Evolutionary conservation across 2,329 filamentous ascomycete species (phyloP), one percentile per base, ranked within the genome.

Genomic region (Apiospora rasikravindrae): DNA sequence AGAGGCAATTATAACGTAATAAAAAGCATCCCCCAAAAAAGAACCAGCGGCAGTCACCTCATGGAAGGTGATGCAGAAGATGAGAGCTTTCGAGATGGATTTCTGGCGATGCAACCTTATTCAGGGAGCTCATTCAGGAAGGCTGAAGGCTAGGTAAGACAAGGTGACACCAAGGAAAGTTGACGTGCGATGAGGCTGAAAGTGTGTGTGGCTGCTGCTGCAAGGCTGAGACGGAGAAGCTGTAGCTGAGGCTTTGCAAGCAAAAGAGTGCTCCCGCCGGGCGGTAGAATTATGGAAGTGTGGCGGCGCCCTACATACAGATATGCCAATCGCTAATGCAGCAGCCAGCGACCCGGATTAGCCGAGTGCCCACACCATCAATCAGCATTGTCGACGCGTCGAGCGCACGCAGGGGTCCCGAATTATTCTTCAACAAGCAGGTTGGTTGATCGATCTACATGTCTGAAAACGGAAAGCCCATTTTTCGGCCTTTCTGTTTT

Each of bases 11-110:
- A 61, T 61, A 37, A 61, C 16, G 19, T 61, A 33, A 11, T 37
- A 61, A 37, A 10, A 61, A 61, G 37, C 53, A 61, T 61, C 29
- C 53, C 53, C 26, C 33, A 57, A 33, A 22, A 37, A 37, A 61
- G 33, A 61, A 61, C 1, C 53, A 37, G 53, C 29, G 33, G 53
- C 53, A 61, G 26, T 61, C 53, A 61, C 53, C 53, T 61, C 53
- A 22, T 19, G 53, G 26, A 61, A 61, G 53, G 53, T 61, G 53
- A 61, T 61, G 53, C 53, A 37, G 53, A 61, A 61, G 53, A 61
- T 61, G 53, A 22, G 29, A 37, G 29, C 53, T 61, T 37, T 61
- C 16, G 14, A 37, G 53, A 61, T 61, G 26, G 53, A 37, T 37
- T 37, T 37, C 14, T 61, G 53, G 53, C 53, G 53, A 61, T 26